These are phyloP conservation scores for Lomentospora prolificans DNA, from an alignment of 2,329 filamentous ascomycete species.

Conservation along the genomic window DNA sequence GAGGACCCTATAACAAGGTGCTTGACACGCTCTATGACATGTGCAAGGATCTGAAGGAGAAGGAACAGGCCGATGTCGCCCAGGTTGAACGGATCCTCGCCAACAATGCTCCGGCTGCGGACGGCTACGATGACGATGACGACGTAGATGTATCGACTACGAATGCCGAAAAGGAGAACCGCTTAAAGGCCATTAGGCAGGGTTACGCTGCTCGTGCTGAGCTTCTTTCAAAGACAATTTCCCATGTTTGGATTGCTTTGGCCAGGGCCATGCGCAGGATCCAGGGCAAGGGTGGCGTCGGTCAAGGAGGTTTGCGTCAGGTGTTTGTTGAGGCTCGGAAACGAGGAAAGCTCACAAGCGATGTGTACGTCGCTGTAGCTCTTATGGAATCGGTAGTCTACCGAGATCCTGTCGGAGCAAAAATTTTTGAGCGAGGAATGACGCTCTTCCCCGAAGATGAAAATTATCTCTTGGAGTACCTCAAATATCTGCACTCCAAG, in stretches of 20 bases:
- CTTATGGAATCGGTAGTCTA: constrained; percentile 94
- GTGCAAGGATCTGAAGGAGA: constrained; percentile 60
- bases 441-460: constrained; percentile 93
- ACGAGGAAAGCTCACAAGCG: constrained; percentile 79
- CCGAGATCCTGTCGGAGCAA: constrained; percentile 82
- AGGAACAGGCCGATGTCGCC: constrained; percentile 47
- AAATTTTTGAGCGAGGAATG: constrained; percentile 90
- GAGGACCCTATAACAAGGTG: constrained; percentile 74
- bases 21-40: constrained; percentile 83
- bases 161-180: constrained; percentile 42
- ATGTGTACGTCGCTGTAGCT: constrained; percentile 89
- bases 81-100: constrained; percentile 45
- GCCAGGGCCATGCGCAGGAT: constrained; percentile 91
- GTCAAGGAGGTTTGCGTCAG: constrained; percentile 70
- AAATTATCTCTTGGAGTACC: constrained; percentile 85
- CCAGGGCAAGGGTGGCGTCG: constrained; percentile 64
- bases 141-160: constrained; percentile 36
- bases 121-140: constrained; percentile 28
- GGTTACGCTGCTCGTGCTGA: constrained; percentile 64
- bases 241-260: constrained; percentile 88
- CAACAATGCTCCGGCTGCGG: constrained; percentile 25
- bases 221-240: constrained; percentile 73
- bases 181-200: constrained; percentile 51
- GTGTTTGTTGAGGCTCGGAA: constrained; percentile 85
- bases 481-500: constrained; percentile 86